Evolutionary conservation across 176 grass and related monocot species (phyloP).

Genomic region (Aegilops sharonensis): DNA sequence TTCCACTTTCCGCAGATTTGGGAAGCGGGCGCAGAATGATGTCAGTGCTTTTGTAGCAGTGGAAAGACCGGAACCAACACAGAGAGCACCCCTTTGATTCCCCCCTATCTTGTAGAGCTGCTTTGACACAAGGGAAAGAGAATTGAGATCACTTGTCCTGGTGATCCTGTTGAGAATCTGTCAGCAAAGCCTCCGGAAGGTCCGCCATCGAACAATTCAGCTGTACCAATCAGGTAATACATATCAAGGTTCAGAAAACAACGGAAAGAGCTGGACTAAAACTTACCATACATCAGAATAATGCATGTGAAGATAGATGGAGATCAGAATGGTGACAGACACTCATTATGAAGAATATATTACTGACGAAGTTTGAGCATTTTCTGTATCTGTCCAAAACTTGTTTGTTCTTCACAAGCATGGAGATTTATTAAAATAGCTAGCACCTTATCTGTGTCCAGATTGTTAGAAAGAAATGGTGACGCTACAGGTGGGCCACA

Average conservation of each 20-base stretch:
- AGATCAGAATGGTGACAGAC: no score
- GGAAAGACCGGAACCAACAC: neutral
- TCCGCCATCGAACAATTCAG: slow-evolving; percentile 35
- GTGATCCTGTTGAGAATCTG: slow-evolving; percentile 48
- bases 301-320: no score
- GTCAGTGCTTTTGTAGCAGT: neutral
- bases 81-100: neutral
- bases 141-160: slow-evolving; percentile 49
- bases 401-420: no score
- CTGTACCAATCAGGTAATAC: neutral
- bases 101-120: slow-evolving; percentile 33
- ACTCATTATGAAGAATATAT: neutral
- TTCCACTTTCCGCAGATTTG: slow-evolving; percentile 33
- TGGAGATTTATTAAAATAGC: no score
- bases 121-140: slow-evolving; percentile 49
- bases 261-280: neutral
- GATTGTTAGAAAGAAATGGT: no score
- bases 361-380: neutral
- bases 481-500: no score
- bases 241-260: neutral
- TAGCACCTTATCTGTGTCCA: no score
- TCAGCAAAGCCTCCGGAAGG: slow-evolving; percentile 43
- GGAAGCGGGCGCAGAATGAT: slow-evolving; percentile 19
- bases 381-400: no score
- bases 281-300: neutral